Percentiles rank a stretch among this genome's conserved stretches.
phyloP scores from a whole-genome alignment of 345 rosid genomes.

The Bretschneidera sinensis region DNA sequence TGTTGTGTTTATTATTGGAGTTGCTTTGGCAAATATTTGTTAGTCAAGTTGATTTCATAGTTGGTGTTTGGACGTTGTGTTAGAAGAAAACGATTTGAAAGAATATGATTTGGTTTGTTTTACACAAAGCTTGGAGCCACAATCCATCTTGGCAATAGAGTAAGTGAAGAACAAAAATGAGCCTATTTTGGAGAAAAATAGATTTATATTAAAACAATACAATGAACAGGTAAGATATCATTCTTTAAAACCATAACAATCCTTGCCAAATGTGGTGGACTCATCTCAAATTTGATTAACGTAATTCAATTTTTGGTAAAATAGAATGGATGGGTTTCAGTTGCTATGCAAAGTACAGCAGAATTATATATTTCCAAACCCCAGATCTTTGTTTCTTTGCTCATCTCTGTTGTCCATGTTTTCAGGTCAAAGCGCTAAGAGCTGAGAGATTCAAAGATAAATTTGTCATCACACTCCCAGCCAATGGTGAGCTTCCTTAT shows the following conservation, averaged over 20 bases:
- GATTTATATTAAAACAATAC: no score
- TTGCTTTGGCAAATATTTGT: background rate
- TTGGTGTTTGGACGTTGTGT: no score
- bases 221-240: background rate
- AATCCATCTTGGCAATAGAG: background rate
- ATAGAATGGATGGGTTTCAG: background rate
- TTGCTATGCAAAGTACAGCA: background rate
- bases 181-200: background rate
- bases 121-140: background rate
- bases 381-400: background rate
- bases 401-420: constrained; percentile 10
- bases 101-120: no score
- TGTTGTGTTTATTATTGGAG: background rate
- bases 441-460: constrained; percentile 50
- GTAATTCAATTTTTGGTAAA: background rate
- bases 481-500: constrained; percentile 51
- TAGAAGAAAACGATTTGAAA: no score
- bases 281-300: background rate
- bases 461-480: constrained; percentile 60
- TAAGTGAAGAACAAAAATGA: background rate
- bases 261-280: background rate
- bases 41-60: no score
- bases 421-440: constrained; percentile 51
- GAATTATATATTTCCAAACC: background rate
- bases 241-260: background rate